These are phyloP conservation scores for Candida easanensis DNA, from an alignment of 805 yeast genomes.

Conservation along the genomic window DNA sequence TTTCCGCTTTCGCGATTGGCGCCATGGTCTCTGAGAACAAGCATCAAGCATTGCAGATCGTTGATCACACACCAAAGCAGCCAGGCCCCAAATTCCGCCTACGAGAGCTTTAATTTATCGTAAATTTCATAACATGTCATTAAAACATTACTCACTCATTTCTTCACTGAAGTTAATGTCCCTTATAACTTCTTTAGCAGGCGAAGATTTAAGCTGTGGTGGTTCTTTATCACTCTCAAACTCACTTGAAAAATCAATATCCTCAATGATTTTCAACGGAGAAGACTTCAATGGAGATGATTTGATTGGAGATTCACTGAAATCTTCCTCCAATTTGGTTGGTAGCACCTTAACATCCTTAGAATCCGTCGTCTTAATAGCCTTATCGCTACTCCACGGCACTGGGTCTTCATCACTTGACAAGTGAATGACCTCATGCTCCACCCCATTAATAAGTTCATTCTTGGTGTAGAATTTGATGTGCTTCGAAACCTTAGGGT, in stretches of 20 bases:
- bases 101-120: too few species aligned
- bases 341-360: too few species aligned
- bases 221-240: background rate
- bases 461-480: background rate
- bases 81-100: too few species aligned
- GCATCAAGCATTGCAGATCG: too few species aligned
- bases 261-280: background rate
- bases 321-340: too few species aligned
- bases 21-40: too few species aligned
- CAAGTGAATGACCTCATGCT: background rate
- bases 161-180: conserved; percentile 1
- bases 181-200: background rate
- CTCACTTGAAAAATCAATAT: background rate
- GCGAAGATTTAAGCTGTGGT: background rate
- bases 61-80: too few species aligned
- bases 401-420: background rate
- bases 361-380: too few species aligned
- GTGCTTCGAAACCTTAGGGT: too few species aligned
- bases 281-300: background rate
- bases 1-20: conserved; percentile 1
- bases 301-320: background rate
- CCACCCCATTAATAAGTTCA: background rate
- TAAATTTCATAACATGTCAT: too few species aligned
- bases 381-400: background rate
- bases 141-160: background rate